Base-by-base conservation (phyloP, 768 basidiomycete species). In the Daedalea quercina region DNA sequence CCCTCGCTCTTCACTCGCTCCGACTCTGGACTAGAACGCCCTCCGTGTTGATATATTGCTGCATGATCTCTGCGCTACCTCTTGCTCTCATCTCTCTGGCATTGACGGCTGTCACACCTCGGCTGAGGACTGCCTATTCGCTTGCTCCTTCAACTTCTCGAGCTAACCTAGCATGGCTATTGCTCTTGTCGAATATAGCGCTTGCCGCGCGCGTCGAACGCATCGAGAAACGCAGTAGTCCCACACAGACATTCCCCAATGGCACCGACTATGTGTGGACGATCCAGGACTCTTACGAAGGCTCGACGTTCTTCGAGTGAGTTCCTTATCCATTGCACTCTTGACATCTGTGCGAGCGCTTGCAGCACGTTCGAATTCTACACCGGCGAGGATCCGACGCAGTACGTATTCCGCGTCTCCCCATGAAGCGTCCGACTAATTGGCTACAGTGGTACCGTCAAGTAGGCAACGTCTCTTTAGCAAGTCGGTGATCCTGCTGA, bases 261-360 rank as follows among this genome's bases (percentile, higher is more conserved):
- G 78, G 74, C 17, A 70, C 79, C 3, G 73, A 67, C 7, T 81
- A 78, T 58, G 61, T 87, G 6, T 90, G 87, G 87, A 69, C 85
- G 13, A 76, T 78, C 11, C 64, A 86, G 67, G 85, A 87, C 61
- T 79, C 76, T 3, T 88, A 84, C 61, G 73, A 77, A 42, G 87
- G 87, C 13, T 58, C 73, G 50, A 78, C 70, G 0, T 90, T 90
- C 67, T 89, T 87, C 63, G 77, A 87, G 87, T 88, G 54, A 47
- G 73, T 67, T 66, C 66, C n/a, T 45, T 46, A 7, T 42, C 37
- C 31, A 7, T 15, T 48, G 11, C 20, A 46, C 9, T 24, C 24
- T n/a, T 33, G 3, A 8, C 17, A 40, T 25, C 19, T 24, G 50
- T 31, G 17, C 26, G 17, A 19, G 4, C 13, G 19, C 9, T 20